phyloP scores from a whole-genome alignment of 495 filamentous ascomycete genomes.

The Aspergillus conjunctus region DNA sequence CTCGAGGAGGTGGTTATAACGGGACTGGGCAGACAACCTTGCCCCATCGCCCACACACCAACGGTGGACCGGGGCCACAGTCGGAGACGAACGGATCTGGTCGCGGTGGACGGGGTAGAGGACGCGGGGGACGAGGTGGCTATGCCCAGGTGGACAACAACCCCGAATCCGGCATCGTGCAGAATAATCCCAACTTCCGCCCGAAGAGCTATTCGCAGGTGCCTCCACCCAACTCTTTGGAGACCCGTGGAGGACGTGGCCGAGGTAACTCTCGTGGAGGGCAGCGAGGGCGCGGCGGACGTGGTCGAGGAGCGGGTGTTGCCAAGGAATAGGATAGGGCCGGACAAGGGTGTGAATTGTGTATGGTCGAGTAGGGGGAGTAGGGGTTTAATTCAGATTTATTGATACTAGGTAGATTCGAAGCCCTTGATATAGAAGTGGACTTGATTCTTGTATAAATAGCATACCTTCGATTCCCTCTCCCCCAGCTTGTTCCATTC shows the following conservation, averaged over 20 bases:
- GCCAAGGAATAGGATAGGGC: neutral
- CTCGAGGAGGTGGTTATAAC: conserved; percentile 39
- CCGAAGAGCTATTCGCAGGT: conserved; percentile 69
- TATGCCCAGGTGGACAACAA: conserved; percentile 58
- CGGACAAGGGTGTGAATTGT: no score
- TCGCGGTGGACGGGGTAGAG: conserved; percentile 34
- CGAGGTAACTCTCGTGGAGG: conserved; percentile 31
- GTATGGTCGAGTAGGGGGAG: no score
- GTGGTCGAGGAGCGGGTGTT: conserved; percentile 1
- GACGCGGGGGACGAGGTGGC: conserved; percentile 47
- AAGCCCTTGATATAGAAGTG: conserved; percentile 7
- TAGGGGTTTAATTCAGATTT: neutral
- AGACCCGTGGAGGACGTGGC: conserved; percentile 58
- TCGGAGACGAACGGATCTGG: conserved; percentile 23
- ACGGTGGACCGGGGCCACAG: conserved; percentile 27
- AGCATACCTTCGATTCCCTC: neutral
- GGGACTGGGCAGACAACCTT: conserved; percentile 43
- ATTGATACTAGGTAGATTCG: conserved; percentile 3
- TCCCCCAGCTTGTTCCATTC: neutral
- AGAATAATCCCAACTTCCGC: conserved; percentile 56
- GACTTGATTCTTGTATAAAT: conserved; percentile 5
- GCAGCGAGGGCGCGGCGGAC: conserved; percentile 2
- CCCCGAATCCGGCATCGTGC: conserved; percentile 50
- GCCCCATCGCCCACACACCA: conserved; percentile 40
- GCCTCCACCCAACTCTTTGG: conserved; percentile 73